These are phyloP conservation scores for Ogataea polymorpha DNA, from an alignment of 805 yeast species.

Conservation along the genomic window DNA sequence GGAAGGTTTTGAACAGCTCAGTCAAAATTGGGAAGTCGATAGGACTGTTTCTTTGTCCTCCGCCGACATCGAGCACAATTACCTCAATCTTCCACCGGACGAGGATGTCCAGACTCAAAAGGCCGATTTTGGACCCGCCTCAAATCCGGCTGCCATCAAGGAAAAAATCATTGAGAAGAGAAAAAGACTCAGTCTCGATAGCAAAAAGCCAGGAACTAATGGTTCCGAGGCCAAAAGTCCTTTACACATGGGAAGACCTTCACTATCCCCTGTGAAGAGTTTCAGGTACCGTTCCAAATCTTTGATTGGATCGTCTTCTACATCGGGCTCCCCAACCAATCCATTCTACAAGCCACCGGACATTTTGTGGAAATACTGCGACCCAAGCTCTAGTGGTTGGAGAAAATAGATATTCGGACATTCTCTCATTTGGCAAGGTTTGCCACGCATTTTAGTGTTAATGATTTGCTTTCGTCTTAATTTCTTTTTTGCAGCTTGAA, in stretches of 20 bases:
- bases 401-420: not conserved
- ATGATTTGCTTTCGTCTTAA: not conserved
- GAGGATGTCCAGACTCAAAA: not conserved
- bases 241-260: constrained; percentile 2
- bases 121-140: not conserved
- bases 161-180: constrained; percentile 6
- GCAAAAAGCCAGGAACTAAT: not conserved
- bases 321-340: constrained; percentile 19
- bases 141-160: not conserved
- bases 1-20: constrained; percentile 14
- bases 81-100: not conserved
- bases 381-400: constrained; percentile 3
- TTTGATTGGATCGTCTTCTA: constrained; percentile 4
- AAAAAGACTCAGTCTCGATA: constrained; percentile 1
- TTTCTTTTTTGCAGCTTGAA: not conserved
- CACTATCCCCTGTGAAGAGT: constrained; percentile 9
- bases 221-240: not conserved
- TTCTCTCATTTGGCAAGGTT: not conserved
- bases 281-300: constrained; percentile 18
- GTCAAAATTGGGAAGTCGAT: constrained; percentile 10
- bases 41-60: not conserved
- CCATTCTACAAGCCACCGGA: constrained; percentile 30
- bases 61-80: not conserved
- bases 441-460: not conserved
- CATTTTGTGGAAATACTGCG: constrained; percentile 22